Conservation (phyloP, 2,329 filamentous ascomycete genomes). For the Sodiomyces alkalinus region DNA sequence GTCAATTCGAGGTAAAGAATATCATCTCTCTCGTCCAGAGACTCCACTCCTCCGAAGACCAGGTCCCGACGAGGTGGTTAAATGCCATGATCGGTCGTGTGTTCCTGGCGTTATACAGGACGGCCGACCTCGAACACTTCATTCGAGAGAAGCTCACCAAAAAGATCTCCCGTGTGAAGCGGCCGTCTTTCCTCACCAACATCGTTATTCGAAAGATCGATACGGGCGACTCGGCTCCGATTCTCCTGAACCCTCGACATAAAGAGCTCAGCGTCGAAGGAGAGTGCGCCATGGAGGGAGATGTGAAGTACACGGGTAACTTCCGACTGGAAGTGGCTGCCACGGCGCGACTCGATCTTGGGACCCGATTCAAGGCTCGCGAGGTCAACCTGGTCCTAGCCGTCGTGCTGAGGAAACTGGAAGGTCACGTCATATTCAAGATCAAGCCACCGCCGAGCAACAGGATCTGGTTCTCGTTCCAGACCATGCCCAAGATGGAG, state of each 20-base stretch:
- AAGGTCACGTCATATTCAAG: constrained; percentile 71
- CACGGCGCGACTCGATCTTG: constrained; percentile 84
- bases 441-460: constrained; percentile 95
- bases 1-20: constrained; percentile 69
- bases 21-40: constrained; percentile 82
- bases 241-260: constrained; percentile 75
- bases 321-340: constrained; percentile 82
- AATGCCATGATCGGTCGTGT: constrained; percentile 82
- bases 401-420: constrained; percentile 68
- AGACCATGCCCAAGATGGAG: constrained; percentile 85
- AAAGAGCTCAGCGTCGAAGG: constrained; percentile 86
- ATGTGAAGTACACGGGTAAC: constrained; percentile 78
- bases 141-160: constrained; percentile 81
- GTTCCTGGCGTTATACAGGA: constrained; percentile 80
- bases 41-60: constrained; percentile 82
- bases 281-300: constrained; percentile 73
- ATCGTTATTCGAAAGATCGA: constrained; percentile 73
- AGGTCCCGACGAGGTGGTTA: constrained; percentile 80
- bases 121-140: constrained; percentile 61
- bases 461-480: constrained; percentile 88
- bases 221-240: constrained; percentile 73
- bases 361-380: constrained; percentile 72
- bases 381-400: constrained; percentile 84
- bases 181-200: constrained; percentile 75
- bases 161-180: constrained; percentile 88